Evolutionary conservation across 352 stramenopile genomes (phyloP).

Genomic region (Pythium apleroticum): DNA sequence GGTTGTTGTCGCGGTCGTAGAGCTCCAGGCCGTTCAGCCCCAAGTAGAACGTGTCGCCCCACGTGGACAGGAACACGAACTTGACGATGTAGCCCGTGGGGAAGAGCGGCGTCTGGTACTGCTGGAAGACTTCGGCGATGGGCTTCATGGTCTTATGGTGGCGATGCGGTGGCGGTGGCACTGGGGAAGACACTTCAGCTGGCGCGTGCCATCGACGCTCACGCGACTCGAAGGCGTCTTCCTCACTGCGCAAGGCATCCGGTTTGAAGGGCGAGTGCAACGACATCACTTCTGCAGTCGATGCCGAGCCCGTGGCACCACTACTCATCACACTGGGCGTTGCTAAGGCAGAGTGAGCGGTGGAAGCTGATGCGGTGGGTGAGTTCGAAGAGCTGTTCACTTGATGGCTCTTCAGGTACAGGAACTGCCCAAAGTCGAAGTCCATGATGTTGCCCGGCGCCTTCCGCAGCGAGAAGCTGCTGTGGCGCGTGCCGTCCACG

Average conservation of each 20-base stretch:
- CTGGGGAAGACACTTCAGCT: not conserved
- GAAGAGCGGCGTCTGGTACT: conserved; percentile 88
- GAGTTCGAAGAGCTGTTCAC: not conserved
- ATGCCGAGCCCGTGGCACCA: not conserved
- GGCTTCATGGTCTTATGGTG: conserved; percentile 36
- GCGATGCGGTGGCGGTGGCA: conserved; percentile 1
- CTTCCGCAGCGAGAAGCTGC: conserved; percentile 71
- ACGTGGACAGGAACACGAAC: conserved; percentile 75
- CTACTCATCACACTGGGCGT: not conserved
- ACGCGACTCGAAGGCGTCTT: conserved; percentile 9
- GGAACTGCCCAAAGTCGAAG: conserved; percentile 86
- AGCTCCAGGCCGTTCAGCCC: conserved; percentile 82
- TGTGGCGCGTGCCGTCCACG: conserved; percentile 47
- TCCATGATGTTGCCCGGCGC: conserved; percentile 70
- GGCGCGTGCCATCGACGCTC: not conserved
- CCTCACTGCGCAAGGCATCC: conserved; percentile 12
- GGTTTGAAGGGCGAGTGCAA: conserved; percentile 27
- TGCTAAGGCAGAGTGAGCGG: not conserved
- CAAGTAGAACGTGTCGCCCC: conserved; percentile 77
- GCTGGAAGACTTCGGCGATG: conserved; percentile 66
- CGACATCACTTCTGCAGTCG: conserved; percentile 11
- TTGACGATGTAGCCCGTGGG: conserved; percentile 88
- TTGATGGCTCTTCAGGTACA: conserved; percentile 40
- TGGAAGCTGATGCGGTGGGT: not conserved
- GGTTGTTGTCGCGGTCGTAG: conserved; percentile 52